Base-by-base conservation (phyloP, 768 basidiomycete species). In the Serendipita vermifera region DNA sequence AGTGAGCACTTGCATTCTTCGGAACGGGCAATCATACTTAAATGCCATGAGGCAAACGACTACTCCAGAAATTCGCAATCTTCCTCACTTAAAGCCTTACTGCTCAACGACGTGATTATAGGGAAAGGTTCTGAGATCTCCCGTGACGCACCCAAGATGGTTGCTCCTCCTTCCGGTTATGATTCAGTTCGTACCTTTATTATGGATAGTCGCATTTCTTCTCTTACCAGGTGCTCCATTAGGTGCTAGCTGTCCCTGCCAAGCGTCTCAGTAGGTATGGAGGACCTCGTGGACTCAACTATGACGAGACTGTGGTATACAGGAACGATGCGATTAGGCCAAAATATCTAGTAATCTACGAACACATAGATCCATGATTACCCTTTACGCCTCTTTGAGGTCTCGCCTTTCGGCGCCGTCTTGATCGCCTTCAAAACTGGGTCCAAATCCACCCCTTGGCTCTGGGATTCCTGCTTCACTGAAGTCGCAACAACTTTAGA, bases 51-150 rank as follows among this genome's bases (percentile, higher is more conserved):
- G 65, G 82, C 82, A 33, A 80, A 83, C 58, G 83, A 85, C 66
- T 85, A 85, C 63, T 82, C 82, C 7, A 71, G 69, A 51, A 83
- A 82, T 58, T 71, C 75, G 53, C 76, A 73, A 58, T 68, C 73
- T 35, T 83, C 80, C 0, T 65, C 67, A 14, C 69, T 77, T 58
- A 83, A 83, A 60, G 79, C 79, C 0, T 81, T 85, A 33, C 72
- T 85, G n/a, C 68, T 85, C 54, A 85, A 83, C 67, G 84, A 84
- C 62, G 83, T 85, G 17, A 70, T 84, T 13, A 82, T 83, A 27
- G 83, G 83, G 24, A 81, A 78, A 61, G 82, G 81, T 3, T 78
- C 73, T 61, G 85, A 84, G 66, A 70, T 84, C 69, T 71, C 75
- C 26, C 75, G 78, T 14, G 80, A 83, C 60, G 77, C 74, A 59